Evolutionary conservation across 108 stramenopile species (phyloP).

Genomic region (Nitzschia palea): DNA sequence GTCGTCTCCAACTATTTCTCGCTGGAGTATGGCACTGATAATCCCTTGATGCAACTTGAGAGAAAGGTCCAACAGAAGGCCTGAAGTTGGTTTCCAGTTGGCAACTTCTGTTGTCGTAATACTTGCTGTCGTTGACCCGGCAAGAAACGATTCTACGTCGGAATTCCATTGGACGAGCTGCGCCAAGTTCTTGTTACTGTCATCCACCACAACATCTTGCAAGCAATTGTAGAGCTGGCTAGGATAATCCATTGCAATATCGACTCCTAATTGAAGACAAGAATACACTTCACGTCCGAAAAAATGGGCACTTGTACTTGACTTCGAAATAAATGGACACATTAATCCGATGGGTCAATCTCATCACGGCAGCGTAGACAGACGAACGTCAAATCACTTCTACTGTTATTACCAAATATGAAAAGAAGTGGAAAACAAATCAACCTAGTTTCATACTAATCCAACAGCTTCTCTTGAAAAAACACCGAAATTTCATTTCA

Average conservation of each 20-base stretch:
- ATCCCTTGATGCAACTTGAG: conserved; percentile 1
- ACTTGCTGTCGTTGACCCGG: neutral
- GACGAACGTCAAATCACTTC: too few species aligned
- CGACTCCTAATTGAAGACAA: too few species aligned
- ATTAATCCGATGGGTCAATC: too few species aligned
- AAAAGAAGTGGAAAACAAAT: too few species aligned
- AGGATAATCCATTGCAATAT: conserved; percentile 19
- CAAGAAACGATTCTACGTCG: conserved; percentile 25
- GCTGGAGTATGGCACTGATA: neutral
- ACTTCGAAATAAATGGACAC: too few species aligned
- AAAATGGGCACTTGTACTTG: too few species aligned
- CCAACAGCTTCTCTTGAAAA: too few species aligned
- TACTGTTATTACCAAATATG: too few species aligned
- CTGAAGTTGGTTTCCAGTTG: neutral
- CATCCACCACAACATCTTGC: neutral
- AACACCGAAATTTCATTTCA: too few species aligned
- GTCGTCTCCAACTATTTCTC: neutral
- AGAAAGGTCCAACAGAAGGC: neutral
- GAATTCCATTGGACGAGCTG: conserved; percentile 9
- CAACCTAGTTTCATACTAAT: too few species aligned
- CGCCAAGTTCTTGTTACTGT: neutral
- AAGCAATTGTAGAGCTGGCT: neutral
- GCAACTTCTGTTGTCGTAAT: neutral
- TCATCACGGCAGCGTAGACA: too few species aligned
- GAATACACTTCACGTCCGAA: too few species aligned